Evolutionary conservation across 805 yeast genomes (phyloP).

Genomic region (Ogataea naganishii): DNA sequence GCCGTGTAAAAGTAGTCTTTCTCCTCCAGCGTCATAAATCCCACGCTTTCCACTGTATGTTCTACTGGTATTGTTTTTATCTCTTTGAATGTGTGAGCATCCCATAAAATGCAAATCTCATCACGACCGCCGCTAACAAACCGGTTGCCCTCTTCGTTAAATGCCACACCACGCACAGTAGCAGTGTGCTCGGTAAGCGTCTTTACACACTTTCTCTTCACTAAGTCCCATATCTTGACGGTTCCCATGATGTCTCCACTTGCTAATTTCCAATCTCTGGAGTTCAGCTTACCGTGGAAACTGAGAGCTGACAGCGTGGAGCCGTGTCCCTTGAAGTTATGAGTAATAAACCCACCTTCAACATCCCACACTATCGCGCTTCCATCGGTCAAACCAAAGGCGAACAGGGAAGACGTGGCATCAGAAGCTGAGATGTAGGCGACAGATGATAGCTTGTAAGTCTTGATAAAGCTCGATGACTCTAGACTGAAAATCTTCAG

Average conservation of each 20-base stretch:
- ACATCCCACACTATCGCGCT: slow-evolving; percentile 87
- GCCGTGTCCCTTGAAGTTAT: slow-evolving; percentile 89
- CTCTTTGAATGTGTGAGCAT: slow-evolving; percentile 42
- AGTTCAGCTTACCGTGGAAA: slow-evolving; percentile 67
- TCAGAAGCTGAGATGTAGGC: slow-evolving; percentile 74
- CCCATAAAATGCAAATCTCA: slow-evolving; percentile 57
- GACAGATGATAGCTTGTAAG: slow-evolving; percentile 65
- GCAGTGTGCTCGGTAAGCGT: slow-evolving; percentile 66
- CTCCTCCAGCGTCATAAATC: slow-evolving; percentile 35
- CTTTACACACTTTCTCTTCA: slow-evolving; percentile 58
- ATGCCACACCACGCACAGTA: slow-evolving; percentile 80
- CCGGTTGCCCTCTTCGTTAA: slow-evolving; percentile 40
- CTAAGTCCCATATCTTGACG: slow-evolving; percentile 56
- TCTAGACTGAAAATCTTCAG: slow-evolving; percentile 54
- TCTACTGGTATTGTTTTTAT: slow-evolving; percentile 61
- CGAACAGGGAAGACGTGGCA: slow-evolving; percentile 73
- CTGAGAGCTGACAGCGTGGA: slow-evolving; percentile 69
- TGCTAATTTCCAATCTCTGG: slow-evolving; percentile 68
- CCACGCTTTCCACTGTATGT: slow-evolving; percentile 67
- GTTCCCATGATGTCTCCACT: slow-evolving; percentile 58
- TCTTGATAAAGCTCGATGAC: slow-evolving; percentile 32
- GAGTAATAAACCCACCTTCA: slow-evolving; percentile 81
- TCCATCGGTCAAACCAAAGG: slow-evolving; percentile 95
- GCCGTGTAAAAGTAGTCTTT: slow-evolving; percentile 52
- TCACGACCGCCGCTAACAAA: slow-evolving; percentile 88